phyloP scores from a whole-genome alignment of 805 yeast genomes.

The Aciculoconidium aculeatum region DNA sequence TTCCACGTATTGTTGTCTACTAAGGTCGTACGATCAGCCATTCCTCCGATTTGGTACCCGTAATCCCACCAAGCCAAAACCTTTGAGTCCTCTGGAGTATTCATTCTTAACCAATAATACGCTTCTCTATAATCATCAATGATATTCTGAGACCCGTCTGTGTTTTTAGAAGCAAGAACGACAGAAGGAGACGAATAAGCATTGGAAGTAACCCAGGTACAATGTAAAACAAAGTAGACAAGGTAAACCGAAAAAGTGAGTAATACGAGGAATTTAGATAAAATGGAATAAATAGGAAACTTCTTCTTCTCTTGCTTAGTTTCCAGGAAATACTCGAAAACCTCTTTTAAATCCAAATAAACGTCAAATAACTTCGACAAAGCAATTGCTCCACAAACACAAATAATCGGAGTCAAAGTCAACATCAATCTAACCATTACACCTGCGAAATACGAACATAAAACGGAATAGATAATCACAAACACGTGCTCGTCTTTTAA shows the following conservation, averaged over 20 bases:
- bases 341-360: constrained; percentile 60
- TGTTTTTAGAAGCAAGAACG: constrained; percentile 74
- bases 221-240: constrained; percentile 79
- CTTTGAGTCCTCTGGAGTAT: constrained; percentile 92
- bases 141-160: constrained; percentile 79
- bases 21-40: constrained; percentile 98
- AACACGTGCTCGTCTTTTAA: constrained; percentile 89
- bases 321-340: constrained; percentile 15
- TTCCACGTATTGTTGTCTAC: constrained; percentile 99
- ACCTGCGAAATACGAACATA: constrained; percentile 96
- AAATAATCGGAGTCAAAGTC: constrained; percentile 92
- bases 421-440: constrained; percentile 98
- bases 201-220: constrained; percentile 94
- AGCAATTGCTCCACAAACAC: constrained; percentile 90
- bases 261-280: constrained; percentile 59
- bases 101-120: constrained; percentile 97
- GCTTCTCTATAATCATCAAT: constrained; percentile 99
- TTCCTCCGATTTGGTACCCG: constrained; percentile 99
- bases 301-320: constrained; percentile 9
- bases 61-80: constrained; percentile 99
- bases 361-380: constrained; percentile 78
- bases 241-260: constrained; percentile 69
- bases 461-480: constrained; percentile 84
- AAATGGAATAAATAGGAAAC: constrained; percentile 27
- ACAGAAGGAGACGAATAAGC: constrained; percentile 98